Evolutionary conservation across 2,329 filamentous ascomycete genomes (phyloP).

Genomic region (Paecilomyces sp.): DNA sequence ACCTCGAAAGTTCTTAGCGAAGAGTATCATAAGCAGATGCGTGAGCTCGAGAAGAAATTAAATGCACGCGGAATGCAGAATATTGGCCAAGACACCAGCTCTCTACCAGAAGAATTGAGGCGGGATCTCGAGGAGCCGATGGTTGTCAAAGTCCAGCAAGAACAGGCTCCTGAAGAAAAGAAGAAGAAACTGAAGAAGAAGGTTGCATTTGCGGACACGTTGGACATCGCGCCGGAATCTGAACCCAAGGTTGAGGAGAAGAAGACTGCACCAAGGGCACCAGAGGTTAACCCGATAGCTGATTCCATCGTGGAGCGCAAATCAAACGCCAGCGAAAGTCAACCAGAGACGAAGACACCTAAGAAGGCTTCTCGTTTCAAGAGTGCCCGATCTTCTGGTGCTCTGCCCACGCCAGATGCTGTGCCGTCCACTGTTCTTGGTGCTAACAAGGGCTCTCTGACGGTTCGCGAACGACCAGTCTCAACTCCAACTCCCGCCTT

Average conservation of each 20-base stretch:
- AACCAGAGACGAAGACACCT: constrained; percentile 13
- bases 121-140: constrained; percentile 20
- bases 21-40: constrained; percentile 75
- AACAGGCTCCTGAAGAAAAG: constrained; percentile 4
- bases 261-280: constrained; percentile 17
- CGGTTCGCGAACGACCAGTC: constrained; percentile 11
- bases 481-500: constrained; percentile 15
- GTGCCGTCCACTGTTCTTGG: background rate
- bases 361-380: constrained; percentile 41
- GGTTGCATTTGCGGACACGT: constrained; percentile 68
- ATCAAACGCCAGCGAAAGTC: constrained; percentile 9
- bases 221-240: constrained; percentile 59
- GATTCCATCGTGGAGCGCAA: constrained; percentile 40
- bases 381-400: constrained; percentile 20
- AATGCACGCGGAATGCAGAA: constrained; percentile 52
- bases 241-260: constrained; percentile 16
- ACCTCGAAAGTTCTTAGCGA: constrained; percentile 61
- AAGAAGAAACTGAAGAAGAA: constrained; percentile 49
- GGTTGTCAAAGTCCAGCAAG: constrained; percentile 16
- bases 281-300: constrained; percentile 27
- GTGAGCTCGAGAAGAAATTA: constrained; percentile 71
- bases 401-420: background rate
- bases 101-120: constrained; percentile 26
- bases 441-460: background rate
- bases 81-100: constrained; percentile 42